Conservation (phyloP, 305 asterid species). For the Fraxinus platypoda region DNA sequence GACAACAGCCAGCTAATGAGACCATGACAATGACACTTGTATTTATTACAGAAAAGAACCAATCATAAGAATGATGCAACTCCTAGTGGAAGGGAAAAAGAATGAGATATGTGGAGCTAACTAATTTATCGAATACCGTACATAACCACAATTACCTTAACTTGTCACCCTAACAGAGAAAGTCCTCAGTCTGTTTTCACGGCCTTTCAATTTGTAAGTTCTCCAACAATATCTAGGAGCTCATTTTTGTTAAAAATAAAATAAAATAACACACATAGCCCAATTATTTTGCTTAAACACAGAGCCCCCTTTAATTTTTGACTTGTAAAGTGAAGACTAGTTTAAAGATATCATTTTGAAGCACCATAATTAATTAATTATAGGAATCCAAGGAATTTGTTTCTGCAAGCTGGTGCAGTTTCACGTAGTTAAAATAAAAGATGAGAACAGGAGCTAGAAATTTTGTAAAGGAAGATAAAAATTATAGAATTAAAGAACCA, state of each 20-base stretch:
- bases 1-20: not conserved
- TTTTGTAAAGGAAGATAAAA: not conserved
- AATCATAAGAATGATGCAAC: not conserved
- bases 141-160: not conserved
- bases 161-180: not conserved
- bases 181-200: not conserved
- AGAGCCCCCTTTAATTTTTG: not conserved
- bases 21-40: not conserved
- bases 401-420: not conserved
- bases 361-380: not conserved
- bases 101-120: not conserved
- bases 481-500: not conserved
- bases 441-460: not conserved
- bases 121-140: not conserved
- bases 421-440: not conserved
- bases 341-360: not conserved
- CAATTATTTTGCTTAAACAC: not conserved
- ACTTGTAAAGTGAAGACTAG: not conserved
- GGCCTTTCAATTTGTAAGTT: not conserved
- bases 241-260: not conserved
- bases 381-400: not conserved
- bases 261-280: not conserved
- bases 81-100: not conserved
- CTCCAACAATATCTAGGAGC: not conserved
- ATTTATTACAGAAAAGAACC: not conserved